Conservation (phyloP, 371 early-diverging fungal genomes). For the Apophysomyces sp. region DNA sequence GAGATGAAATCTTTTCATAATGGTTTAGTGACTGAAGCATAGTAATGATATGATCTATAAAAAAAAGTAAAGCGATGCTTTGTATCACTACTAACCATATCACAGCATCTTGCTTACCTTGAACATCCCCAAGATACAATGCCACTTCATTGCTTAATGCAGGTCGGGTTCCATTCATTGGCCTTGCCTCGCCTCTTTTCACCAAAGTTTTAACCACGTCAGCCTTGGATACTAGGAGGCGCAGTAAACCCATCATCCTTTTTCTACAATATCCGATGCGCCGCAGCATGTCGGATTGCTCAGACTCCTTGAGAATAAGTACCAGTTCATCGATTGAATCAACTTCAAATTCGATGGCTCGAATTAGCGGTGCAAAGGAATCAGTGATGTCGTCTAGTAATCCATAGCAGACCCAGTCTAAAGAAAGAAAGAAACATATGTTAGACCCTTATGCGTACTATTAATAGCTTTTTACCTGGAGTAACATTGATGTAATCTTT, state of each 20-base stretch:
- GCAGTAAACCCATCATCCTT: conserved; percentile 70
- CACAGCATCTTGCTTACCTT: conserved; percentile 43
- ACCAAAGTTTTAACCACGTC: conserved; percentile 81
- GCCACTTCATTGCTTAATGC: conserved; percentile 64
- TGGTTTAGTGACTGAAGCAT: conserved; percentile 89
- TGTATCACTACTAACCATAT: too few relatives aligned
- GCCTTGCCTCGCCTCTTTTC: conserved; percentile 68
- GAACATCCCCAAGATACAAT: conserved; percentile 91
- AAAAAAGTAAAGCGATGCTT: not conserved
- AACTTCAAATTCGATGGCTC: conserved; percentile 84
- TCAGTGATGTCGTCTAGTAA: conserved; percentile 86
- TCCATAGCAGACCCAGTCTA: conserved; percentile 91
- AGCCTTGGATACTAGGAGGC: conserved; percentile 75
- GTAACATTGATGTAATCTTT: conserved; percentile 62
- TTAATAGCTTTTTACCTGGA: conserved; percentile 37
- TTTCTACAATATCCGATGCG: conserved; percentile 86
- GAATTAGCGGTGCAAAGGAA: conserved; percentile 77
- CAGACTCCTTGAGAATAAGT: conserved; percentile 84
- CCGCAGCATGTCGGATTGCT: conserved; percentile 85
- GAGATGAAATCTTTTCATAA: conserved; percentile 87
- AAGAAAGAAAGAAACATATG: not conserved
- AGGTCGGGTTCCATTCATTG: conserved; percentile 33
- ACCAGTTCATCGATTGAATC: conserved; percentile 91
- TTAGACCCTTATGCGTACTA: conserved; percentile 35
- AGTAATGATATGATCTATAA: conserved; percentile 87